phyloP scores from a whole-genome alignment of 805 yeast species.

The Candida sonorensis region DNA sequence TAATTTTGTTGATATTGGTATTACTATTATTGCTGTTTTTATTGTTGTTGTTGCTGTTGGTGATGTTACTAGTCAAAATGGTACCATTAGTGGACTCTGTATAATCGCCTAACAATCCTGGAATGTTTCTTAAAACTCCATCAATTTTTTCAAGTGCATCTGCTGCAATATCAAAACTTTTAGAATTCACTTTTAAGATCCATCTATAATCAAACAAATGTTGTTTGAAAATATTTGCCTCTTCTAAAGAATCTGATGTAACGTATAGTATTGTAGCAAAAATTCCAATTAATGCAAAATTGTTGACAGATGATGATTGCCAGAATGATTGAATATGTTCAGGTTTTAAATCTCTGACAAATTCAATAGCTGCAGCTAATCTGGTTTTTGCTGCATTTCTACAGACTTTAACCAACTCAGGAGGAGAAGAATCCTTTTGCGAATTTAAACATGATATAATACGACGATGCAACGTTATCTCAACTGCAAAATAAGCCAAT shows the following conservation, averaged over 20 bases:
- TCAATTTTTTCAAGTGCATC: slow-evolving; percentile 69
- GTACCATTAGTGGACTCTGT: slow-evolving; percentile 4
- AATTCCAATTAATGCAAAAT: slow-evolving; percentile 76
- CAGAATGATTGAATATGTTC: slow-evolving; percentile 87
- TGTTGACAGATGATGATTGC: slow-evolving; percentile 77
- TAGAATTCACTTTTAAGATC: slow-evolving; percentile 66
- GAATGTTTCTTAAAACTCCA: slow-evolving; percentile 65
- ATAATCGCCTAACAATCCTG: slow-evolving; percentile 45
- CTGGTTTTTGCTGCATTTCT: slow-evolving; percentile 82
- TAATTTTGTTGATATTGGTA: not conserved
- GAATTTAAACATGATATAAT: slow-evolving; percentile 51
- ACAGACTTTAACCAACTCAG: slow-evolving; percentile 59
- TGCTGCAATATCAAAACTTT: slow-evolving; percentile 73
- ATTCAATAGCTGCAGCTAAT: slow-evolving; percentile 73
- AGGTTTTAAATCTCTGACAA: slow-evolving; percentile 64
- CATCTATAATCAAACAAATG: slow-evolving; percentile 71
- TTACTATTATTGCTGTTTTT: not conserved
- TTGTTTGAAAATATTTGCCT: slow-evolving; percentile 55
- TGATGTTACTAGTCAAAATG: not conserved
- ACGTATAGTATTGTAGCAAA: slow-evolving; percentile 78
- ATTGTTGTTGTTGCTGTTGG: slow-evolving; percentile 1
- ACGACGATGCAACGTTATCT: slow-evolving; percentile 76
- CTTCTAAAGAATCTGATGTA: slow-evolving; percentile 57
- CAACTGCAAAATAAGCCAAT: slow-evolving; percentile 83
- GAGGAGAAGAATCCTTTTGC: slow-evolving; percentile 31